Evolutionary conservation across 2,329 filamentous ascomycete species (phyloP).

Genomic region (Aspergillus hiratsukae): DNA sequence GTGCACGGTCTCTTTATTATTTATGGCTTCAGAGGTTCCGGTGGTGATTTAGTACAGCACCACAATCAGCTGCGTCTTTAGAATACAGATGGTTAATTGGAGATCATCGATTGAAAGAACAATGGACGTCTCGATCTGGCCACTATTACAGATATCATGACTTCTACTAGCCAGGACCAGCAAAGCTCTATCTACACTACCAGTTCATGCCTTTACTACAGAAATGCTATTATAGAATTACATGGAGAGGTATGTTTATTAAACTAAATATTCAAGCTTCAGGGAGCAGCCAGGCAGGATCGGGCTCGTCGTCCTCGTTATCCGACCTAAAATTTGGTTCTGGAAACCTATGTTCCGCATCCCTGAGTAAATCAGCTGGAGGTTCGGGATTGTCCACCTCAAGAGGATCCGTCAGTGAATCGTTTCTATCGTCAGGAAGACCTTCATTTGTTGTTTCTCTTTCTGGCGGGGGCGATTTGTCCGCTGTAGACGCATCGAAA

Average conservation of each 20-base stretch:
- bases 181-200: background rate
- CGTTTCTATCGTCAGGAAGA: conserved; percentile 1
- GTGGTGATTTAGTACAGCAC: background rate
- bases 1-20: too few relatives aligned
- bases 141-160: background rate
- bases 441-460: conserved; percentile 2
- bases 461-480: conserved; percentile 8
- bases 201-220: background rate
- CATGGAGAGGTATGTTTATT: background rate
- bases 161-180: background rate
- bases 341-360: conserved; percentile 19
- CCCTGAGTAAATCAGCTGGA: conserved; percentile 33
- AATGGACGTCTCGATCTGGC: background rate
- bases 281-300: conserved; percentile 41
- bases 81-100: background rate
- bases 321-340: conserved; percentile 26
- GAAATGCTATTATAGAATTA: background rate
- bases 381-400: conserved; percentile 31
- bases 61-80: background rate
- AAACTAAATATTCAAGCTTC: conserved; percentile 11
- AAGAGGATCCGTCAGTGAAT: conserved; percentile 15
- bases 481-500: conserved; percentile 25
- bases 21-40: too few relatives aligned
- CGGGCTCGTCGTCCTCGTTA: conserved; percentile 41
- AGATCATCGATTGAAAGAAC: background rate